Evolutionary conservation across 2,329 filamentous ascomycete genomes (phyloP).

Genomic region (Beauveria sp.): DNA sequence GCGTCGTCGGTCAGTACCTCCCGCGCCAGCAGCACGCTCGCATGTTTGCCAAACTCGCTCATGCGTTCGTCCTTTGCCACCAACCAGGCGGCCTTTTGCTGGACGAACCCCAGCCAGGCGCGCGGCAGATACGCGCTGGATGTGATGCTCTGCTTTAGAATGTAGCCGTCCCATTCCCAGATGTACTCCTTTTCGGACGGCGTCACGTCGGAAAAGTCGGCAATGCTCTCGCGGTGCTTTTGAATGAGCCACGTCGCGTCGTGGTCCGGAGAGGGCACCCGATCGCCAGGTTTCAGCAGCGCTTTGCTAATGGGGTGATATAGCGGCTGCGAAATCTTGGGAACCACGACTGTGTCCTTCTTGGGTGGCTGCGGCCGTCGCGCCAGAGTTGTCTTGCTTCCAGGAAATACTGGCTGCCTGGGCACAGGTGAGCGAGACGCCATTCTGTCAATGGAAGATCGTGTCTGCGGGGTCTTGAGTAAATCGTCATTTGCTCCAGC

Average conservation of each 20-base stretch:
- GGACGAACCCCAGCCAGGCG: slow-evolving; percentile 44
- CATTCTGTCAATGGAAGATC: slow-evolving; percentile 15
- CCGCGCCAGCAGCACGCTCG: slow-evolving; percentile 41
- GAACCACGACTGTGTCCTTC: slow-evolving; percentile 33
- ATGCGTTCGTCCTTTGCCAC: slow-evolving; percentile 37
- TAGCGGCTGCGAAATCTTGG: slow-evolving; percentile 43
- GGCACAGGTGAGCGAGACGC: slow-evolving; percentile 18
- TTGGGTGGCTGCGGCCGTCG: slow-evolving; percentile 12
- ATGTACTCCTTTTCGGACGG: slow-evolving; percentile 50
- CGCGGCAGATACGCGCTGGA: slow-evolving; percentile 44
- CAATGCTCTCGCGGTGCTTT: slow-evolving; percentile 50
- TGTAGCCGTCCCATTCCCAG: slow-evolving; percentile 49
- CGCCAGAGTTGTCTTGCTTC: background rate
- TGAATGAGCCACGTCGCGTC: slow-evolving; percentile 50
- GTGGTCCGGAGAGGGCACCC: slow-evolving; percentile 34
- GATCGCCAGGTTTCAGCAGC: slow-evolving; percentile 39
- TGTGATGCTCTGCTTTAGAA: slow-evolving; percentile 42
- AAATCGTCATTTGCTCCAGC: slow-evolving; percentile 23
- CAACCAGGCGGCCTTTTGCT: slow-evolving; percentile 45
- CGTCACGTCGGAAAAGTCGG: slow-evolving; percentile 49
- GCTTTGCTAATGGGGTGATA: slow-evolving; percentile 51
- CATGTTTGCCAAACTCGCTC: slow-evolving; percentile 48
- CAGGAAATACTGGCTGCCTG: background rate
- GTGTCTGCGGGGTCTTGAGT: background rate
- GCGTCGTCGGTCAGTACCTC: slow-evolving; percentile 37